Evolutionary conservation across 768 basidiomycete genomes (phyloP), one percentile per base, ranked within the genome.

Genomic region (Leucocoprinus leucothites): DNA sequence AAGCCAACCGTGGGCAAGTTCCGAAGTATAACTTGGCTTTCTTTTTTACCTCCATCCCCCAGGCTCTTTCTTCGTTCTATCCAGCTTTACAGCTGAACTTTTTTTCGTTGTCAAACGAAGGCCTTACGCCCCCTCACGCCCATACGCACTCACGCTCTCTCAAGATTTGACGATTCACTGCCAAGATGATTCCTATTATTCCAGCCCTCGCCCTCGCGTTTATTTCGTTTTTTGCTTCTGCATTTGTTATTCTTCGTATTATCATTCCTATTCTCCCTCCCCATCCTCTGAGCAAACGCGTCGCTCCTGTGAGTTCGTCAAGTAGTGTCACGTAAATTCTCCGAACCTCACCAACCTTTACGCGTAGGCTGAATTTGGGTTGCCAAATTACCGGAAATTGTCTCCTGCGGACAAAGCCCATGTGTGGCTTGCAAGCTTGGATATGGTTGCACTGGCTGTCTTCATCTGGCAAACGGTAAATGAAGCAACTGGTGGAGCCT

Each of bases 191-290:
- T 63, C 82, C 87, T 51, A 80, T 89, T 67, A 69, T 85, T 68
- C 82, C 82, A 40, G 76, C 85, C 51, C 73, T 91, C 63, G 77
- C 77, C 45, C 80, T 90, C 63, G 81, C 82, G 69, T 78, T 90
- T 65, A 56, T 87, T 62, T 89, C 89, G 51, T 87, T 90, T 73
- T 66, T 83, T 64, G 79, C 79, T 65, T 89, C 89, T 44, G 84
- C 78, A 64, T 89, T 88, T 64, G 79, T 89, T 63, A 81, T 91
- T 70, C 81, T 89, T 65, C 85, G 85, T 67, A 85, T 88, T 66
- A 66, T 89, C 64, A 75, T 89, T 65, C 86, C 89, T 57, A 84
- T 89, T 67, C 67, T 91, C 54, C 88, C 87, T 24, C 86, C 87
- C 49, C 79, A 82, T 61, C 84, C 86, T 24, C 73, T 89, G 66